phyloP scores from a whole-genome alignment of 768 basidiomycete species.

The Russula vinacea region DNA sequence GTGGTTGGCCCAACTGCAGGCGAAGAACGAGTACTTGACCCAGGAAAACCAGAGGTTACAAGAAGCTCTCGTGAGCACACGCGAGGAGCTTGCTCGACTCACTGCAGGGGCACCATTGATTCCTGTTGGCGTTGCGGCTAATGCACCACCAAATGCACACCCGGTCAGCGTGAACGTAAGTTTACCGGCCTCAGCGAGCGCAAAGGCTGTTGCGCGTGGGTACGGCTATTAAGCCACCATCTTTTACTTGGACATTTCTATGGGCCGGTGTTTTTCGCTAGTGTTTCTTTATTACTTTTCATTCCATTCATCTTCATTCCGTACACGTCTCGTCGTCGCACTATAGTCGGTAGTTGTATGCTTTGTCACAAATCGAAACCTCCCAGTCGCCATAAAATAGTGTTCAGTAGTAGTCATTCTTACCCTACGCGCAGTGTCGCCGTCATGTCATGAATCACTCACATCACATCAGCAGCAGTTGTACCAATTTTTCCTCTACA shows the following conservation, averaged over 20 bases:
- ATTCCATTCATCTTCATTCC: constrained; percentile 1
- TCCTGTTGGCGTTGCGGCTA: constrained; percentile 15
- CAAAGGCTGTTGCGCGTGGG: constrained; percentile 22
- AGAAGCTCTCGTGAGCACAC: constrained; percentile 77
- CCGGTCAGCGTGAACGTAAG: constrained; percentile 30
- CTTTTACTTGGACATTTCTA: constrained; percentile 1
- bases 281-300: constrained; percentile 25
- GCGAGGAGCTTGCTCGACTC: constrained; percentile 89
- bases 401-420: constrained; percentile 25
- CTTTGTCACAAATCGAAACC: constrained; percentile 19
- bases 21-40: constrained; percentile 88
- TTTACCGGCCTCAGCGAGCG: constrained; percentile 11
- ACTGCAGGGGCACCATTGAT: constrained; percentile 40
- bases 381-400: constrained; percentile 17
- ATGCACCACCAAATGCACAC: constrained; percentile 17
- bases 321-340: constrained; percentile 23
- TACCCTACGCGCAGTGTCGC: constrained; percentile 12
- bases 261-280: neutral
- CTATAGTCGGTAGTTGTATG: constrained; percentile 23
- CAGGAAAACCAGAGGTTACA: constrained; percentile 94
- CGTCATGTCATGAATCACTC: constrained; percentile 23
- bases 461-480: constrained; percentile 18
- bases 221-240: constrained; percentile 24
- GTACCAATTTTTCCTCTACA: constrained; percentile 7
- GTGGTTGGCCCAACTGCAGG: constrained; percentile 90